A percentile compares a stretch with the other conserved stretches of the same genome.
Evolutionary conservation across 805 yeast species (phyloP).

Genomic region (Alloascoidea hylecoeti): DNA sequence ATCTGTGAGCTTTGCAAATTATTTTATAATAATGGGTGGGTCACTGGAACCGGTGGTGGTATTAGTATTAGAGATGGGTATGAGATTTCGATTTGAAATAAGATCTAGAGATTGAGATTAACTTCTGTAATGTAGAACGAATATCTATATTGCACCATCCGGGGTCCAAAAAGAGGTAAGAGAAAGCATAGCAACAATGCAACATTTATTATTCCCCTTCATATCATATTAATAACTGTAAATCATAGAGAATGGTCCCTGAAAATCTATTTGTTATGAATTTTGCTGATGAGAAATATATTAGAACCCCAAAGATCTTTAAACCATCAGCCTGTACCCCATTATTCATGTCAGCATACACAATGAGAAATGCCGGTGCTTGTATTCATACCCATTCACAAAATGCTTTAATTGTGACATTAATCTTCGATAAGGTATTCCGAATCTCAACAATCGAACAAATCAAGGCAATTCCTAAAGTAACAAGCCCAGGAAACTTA

Average conservation of each 20-base stretch:
- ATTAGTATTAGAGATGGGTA: slow-evolving; percentile 50
- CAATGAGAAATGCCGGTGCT: slow-evolving; percentile 66
- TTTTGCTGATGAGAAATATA: slow-evolving; percentile 30
- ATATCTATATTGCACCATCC: slow-evolving; percentile 78
- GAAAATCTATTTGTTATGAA: slow-evolving; percentile 70
- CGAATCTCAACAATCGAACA: slow-evolving; percentile 75
- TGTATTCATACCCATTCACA: slow-evolving; percentile 93
- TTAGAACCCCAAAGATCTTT: slow-evolving; percentile 46
- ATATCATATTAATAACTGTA: too few relatives aligned
- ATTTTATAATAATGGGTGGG: slow-evolving; percentile 79
- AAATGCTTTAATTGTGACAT: slow-evolving; percentile 69
- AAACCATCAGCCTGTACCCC: slow-evolving; percentile 96
- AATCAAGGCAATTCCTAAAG: slow-evolving; percentile 78
- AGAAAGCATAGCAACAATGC: slow-evolving; percentile 1
- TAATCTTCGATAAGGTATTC: slow-evolving; percentile 59
- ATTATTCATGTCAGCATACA: slow-evolving; percentile 60
- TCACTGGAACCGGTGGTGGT: slow-evolving; percentile 95
- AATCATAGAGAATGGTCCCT: slow-evolving; percentile 54
- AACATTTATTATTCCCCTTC: too few relatives aligned
- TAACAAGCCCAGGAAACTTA: slow-evolving; percentile 52
- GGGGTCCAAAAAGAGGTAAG: slow-evolving; percentile 79
- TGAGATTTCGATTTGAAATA: slow-evolving; percentile 4
- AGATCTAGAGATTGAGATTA: slow-evolving; percentile 8
- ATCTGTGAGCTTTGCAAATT: slow-evolving; percentile 70
- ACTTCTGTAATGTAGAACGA: slow-evolving; percentile 16